These are phyloP conservation scores for Colletotrichum costaricense DNA, from an alignment of 2,329 filamentous ascomycete genomes.

Conservation along the genomic window DNA sequence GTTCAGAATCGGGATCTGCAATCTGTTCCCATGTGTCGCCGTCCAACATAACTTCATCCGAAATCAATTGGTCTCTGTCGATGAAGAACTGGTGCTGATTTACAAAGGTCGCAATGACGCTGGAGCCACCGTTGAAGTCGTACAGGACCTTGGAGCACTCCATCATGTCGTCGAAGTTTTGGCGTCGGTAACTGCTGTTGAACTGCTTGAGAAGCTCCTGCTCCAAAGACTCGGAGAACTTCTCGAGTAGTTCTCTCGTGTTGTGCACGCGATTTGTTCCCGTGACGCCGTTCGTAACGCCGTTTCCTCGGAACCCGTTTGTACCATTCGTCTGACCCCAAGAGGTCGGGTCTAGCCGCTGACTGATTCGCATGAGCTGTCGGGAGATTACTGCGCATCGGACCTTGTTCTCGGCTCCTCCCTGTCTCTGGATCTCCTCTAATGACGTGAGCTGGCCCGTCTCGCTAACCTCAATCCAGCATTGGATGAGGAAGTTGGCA, in stretches of 20 bases:
- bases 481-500: constrained; percentile 94
- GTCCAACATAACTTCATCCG: constrained; percentile 83
- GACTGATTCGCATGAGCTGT: constrained; percentile 93
- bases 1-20: constrained; percentile 93
- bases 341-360: constrained; percentile 83
- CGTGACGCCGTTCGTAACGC: constrained; percentile 60
- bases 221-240: constrained; percentile 94
- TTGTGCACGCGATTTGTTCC: constrained; percentile 62
- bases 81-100: constrained; percentile 99
- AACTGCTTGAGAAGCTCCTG: constrained; percentile 97
- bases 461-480: constrained; percentile 95
- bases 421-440: constrained; percentile 87
- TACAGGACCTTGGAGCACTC: constrained; percentile 94
- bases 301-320: constrained; percentile 63
- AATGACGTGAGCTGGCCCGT: constrained; percentile 87
- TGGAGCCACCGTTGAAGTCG: constrained; percentile 96
- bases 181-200: constrained; percentile 93
- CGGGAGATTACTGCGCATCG: constrained; percentile 93
- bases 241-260: constrained; percentile 91
- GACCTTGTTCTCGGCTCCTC: constrained; percentile 91
- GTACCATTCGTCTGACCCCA: constrained; percentile 72
- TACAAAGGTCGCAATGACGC: constrained; percentile 95
- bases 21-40: constrained; percentile 88
- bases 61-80: constrained; percentile 90
- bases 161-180: constrained; percentile 98